Conservation (phyloP, 2,329 filamentous ascomycete species). For the Penicillium sp. region DNA sequence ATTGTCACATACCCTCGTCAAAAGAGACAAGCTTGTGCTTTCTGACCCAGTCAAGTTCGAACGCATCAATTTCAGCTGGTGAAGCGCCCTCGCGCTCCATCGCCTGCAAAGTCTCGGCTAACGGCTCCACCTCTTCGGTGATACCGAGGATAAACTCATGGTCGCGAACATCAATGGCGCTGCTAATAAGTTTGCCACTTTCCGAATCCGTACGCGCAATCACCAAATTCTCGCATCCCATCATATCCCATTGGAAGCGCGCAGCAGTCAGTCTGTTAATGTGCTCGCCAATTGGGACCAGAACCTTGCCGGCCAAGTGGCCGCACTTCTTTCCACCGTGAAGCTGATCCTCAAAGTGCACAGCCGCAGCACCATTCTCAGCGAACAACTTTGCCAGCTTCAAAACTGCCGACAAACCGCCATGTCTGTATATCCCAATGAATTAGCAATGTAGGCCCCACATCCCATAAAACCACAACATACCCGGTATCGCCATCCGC, state of each 20-base stretch:
- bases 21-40: slow-evolving; percentile 82
- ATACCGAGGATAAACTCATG: slow-evolving; percentile 96
- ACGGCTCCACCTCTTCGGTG: slow-evolving; percentile 71
- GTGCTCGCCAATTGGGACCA: slow-evolving; percentile 91
- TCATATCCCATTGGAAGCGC: slow-evolving; percentile 96
- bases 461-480: slow-evolving; percentile 5
- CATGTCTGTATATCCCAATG: slow-evolving; percentile 59
- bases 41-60: slow-evolving; percentile 86
- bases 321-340: slow-evolving; percentile 99
- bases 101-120: slow-evolving; percentile 82
- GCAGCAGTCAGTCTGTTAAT: slow-evolving; percentile 91
- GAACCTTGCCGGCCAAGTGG: slow-evolving; percentile 91
- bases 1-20: slow-evolving; percentile 64
- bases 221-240: slow-evolving; percentile 92
- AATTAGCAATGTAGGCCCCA: slow-evolving; percentile 3
- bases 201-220: slow-evolving; percentile 96
- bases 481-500: slow-evolving; percentile 90
- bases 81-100: slow-evolving; percentile 82
- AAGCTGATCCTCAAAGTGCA: slow-evolving; percentile 97
- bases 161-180: slow-evolving; percentile 87
- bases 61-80: slow-evolving; percentile 78
- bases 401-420: slow-evolving; percentile 85
- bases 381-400: slow-evolving; percentile 98
- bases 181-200: slow-evolving; percentile 85
- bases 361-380: slow-evolving; percentile 91